phyloP scores from a whole-genome alignment of 2,329 filamentous ascomycete species.

The Cladosporium halotolerans region DNA sequence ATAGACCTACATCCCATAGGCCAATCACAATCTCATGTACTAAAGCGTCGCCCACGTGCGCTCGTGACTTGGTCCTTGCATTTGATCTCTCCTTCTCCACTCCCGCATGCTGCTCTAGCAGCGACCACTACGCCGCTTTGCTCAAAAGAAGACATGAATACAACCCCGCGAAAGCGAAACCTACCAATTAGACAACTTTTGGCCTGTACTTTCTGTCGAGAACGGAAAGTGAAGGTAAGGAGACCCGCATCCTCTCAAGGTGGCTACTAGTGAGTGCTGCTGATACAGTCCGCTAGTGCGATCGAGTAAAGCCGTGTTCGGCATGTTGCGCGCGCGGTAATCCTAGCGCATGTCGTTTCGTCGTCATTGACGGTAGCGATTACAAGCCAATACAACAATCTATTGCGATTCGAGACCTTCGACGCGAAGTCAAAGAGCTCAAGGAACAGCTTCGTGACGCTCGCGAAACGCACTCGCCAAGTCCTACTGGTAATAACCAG shows the following conservation, averaged over 20 bases:
- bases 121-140: no score
- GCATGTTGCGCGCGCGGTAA: conserved; percentile 43
- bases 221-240: conserved; percentile 43
- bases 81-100: no score
- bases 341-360: conserved; percentile 42
- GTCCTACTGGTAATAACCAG: background rate
- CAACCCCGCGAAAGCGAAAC: conserved; percentile 22
- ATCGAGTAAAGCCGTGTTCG: conserved; percentile 44
- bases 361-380: conserved; percentile 39
- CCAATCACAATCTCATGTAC: no score
- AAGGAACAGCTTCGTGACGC: conserved; percentile 36
- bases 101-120: no score
- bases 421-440: conserved; percentile 39
- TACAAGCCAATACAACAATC: conserved; percentile 43
- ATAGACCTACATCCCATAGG: no score
- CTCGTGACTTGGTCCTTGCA: no score
- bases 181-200: conserved; percentile 39
- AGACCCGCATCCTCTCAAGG: conserved; percentile 1
- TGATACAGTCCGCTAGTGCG: conserved; percentile 30
- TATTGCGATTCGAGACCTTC: conserved; percentile 42
- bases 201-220: conserved; percentile 44
- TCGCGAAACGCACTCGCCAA: conserved; percentile 11
- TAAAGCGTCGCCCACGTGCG: no score
- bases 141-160: no score
- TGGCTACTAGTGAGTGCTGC: background rate